Percentiles rank a stretch among this genome's conserved stretches.
These are phyloP conservation scores for Arthrobotrys sphaeroides DNA, from an alignment of 2,329 filamentous ascomycete genomes.

Conservation along the genomic window DNA sequence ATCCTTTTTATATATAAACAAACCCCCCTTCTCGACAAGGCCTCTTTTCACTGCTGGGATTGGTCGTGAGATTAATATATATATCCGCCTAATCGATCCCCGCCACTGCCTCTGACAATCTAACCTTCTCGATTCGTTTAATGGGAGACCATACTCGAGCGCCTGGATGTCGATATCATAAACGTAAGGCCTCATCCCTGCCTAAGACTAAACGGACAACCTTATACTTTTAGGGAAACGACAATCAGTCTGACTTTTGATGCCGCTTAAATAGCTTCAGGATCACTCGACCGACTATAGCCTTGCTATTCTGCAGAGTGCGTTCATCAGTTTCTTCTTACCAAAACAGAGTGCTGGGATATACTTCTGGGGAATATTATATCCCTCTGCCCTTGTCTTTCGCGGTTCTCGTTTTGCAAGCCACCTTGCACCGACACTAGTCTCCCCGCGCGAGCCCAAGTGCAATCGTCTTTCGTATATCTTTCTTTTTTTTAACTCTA, in stretches of 20 bases:
- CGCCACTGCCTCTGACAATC: conserved; percentile 29
- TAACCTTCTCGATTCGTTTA: conserved; percentile 49
- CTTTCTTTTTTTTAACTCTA: not conserved
- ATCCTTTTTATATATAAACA: conserved; percentile 49
- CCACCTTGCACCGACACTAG: not conserved
- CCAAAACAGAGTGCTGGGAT: conserved; percentile 19
- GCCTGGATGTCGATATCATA: conserved; percentile 33
- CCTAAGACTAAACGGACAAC: not conserved
- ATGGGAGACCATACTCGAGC: conserved; percentile 24
- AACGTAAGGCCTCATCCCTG: conserved; percentile 35
- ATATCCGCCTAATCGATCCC: conserved; percentile 41
- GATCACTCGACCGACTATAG: conserved; percentile 34
- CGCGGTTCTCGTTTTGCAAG: not conserved
- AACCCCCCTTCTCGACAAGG: conserved; percentile 19
- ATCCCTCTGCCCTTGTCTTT: not conserved
- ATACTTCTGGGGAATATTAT: conserved; percentile 5
- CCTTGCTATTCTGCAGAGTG: conserved; percentile 51
- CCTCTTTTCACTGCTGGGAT: conserved; percentile 16
- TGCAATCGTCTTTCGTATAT: not conserved
- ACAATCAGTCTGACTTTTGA: conserved; percentile 16
- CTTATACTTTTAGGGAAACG: conserved; percentile 3
- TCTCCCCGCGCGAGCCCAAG: not conserved
- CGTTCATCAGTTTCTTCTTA: conserved; percentile 49
- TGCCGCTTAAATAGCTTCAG: conserved; percentile 41
- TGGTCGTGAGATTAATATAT: conserved; percentile 24